Evolutionary conservation across 441 rosid species (phyloP).

Genomic region (Mallotus repandus): DNA sequence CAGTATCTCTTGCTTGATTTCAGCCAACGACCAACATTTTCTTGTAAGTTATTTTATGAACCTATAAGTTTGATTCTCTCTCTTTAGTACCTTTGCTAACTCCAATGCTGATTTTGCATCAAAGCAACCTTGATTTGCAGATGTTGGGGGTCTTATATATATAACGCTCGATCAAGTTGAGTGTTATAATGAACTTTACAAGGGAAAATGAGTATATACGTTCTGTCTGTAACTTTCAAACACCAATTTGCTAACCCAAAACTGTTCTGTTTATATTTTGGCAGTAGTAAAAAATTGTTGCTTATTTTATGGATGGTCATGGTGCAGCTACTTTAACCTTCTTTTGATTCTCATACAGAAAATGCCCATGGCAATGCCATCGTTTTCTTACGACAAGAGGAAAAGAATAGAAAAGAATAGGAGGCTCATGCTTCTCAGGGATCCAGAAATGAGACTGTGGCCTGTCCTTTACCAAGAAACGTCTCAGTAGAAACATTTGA

Average conservation of each 20-base stretch:
- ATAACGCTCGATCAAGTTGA: too few relatives aligned
- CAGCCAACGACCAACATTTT: neutral
- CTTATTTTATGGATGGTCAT: neutral
- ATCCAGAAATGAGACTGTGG: conserved; percentile 31
- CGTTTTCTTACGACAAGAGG: neutral
- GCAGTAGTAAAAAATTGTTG: neutral
- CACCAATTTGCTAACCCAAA: too few relatives aligned
- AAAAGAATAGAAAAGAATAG: neutral
- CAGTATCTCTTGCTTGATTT: neutral
- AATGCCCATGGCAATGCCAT: conserved; percentile 14
- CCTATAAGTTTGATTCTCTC: too few relatives aligned
- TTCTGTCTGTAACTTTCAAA: too few relatives aligned
- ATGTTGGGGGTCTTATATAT: too few relatives aligned
- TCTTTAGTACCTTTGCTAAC: too few relatives aligned
- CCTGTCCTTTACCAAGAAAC: conserved; percentile 32
- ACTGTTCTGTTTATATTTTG: too few relatives aligned
- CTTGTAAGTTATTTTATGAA: conserved; percentile 10
- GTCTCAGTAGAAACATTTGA: conserved; percentile 16
- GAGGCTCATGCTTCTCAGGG: conserved; percentile 30
- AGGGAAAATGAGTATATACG: too few relatives aligned
- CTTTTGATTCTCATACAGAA: neutral
- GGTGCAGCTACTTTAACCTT: neutral
- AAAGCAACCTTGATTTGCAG: too few relatives aligned
- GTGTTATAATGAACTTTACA: too few relatives aligned
- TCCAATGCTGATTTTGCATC: too few relatives aligned